phyloP scores from a whole-genome alignment of 805 yeast species.

The Candida pseudofarinosa region DNA sequence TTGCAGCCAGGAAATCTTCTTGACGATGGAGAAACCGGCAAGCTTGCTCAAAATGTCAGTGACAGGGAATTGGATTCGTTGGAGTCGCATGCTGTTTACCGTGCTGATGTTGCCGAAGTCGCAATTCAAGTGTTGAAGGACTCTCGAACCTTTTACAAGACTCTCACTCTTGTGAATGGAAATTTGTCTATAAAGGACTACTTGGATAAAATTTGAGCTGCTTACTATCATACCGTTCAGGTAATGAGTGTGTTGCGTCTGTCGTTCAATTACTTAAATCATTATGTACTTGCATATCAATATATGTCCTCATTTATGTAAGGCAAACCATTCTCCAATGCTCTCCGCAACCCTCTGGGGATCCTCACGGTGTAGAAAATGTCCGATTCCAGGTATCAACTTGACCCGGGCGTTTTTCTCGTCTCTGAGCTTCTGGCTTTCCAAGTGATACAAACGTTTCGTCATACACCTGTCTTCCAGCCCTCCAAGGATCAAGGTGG shows the following conservation, averaged over 20 bases:
- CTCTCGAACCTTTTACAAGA: conserved; percentile 36
- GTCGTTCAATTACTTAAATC: background rate
- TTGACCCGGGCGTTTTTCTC: conserved; percentile 19
- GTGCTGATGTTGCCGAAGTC: conserved; percentile 56
- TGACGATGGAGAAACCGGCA: conserved; percentile 42
- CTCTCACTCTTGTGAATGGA: background rate
- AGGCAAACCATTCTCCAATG: conserved; percentile 26
- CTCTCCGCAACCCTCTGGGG: conserved; percentile 24
- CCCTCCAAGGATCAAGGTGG: conserved; percentile 34
- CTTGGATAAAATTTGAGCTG: background rate
- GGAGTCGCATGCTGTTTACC: conserved; percentile 20
- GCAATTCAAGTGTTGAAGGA: conserved; percentile 35
- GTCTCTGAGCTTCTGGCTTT: conserved; percentile 14
- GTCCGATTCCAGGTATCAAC: conserved; percentile 27
- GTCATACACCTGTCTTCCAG: conserved; percentile 39
- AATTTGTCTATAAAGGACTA: background rate
- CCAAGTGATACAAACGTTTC: conserved; percentile 21
- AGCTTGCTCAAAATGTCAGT: conserved; percentile 19
- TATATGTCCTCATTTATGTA: conserved; percentile 5
- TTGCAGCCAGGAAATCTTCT: conserved; percentile 49
- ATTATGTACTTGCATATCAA: background rate
- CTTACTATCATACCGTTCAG: background rate
- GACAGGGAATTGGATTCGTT: background rate
- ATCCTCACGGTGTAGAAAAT: conserved; percentile 38
- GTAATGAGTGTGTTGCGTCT: no score